Base-by-base conservation (phyloP, 2,329 filamentous ascomycete genomes). In the Trichoderma brevicompactum region DNA sequence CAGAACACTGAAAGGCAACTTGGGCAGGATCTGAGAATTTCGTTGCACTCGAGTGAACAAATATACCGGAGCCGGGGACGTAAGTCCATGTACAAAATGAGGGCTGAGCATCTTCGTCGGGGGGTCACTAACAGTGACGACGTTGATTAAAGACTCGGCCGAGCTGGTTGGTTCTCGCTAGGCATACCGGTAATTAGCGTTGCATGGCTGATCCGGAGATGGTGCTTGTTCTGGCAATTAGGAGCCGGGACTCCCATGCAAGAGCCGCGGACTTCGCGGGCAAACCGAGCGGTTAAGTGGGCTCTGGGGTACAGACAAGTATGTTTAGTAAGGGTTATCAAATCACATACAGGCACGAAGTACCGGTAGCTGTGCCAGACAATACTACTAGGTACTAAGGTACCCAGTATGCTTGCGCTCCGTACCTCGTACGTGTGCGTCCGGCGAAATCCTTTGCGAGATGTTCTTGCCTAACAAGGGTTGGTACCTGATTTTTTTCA, bases 151-250 rank as follows among this genome's bases (percentile, higher is more conserved):
- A 50, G 55, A 64, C 65, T 64, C 65, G 59, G 65, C 65, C 65
- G 65, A 66, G 65, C 65, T 64, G 59, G 44, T 40, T 58, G 52
- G 50, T 64, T 54, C 64, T 53, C 44, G 32, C 44, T 46, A 60
- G 53, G 19, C 38, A 19, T 61, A 60, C 49, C 60, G 58, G 62
- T 56, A 62, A 67, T 65, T 69, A 64, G 58, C 44, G 64, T 59
- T 61, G 53, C 34, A 44, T 65, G 52, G 65, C 58, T 67, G 65
- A 56, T 56, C 62, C 69, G 69, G 69, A 69, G 66, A 69, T 69
- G 61, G 62, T 60, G 54, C 69, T 66, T 46, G 38, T 69, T 70
- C 60, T 52, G 68, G 69, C 61, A 70, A 69, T 66, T 48, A 56
- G 60, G 19, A 65, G 52, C 66, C 65, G 55, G 68, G 67, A 19